Base-by-base conservation (phyloP, 1,284 basidiomycete genomes). In the Microbotryum violaceum region DNA sequence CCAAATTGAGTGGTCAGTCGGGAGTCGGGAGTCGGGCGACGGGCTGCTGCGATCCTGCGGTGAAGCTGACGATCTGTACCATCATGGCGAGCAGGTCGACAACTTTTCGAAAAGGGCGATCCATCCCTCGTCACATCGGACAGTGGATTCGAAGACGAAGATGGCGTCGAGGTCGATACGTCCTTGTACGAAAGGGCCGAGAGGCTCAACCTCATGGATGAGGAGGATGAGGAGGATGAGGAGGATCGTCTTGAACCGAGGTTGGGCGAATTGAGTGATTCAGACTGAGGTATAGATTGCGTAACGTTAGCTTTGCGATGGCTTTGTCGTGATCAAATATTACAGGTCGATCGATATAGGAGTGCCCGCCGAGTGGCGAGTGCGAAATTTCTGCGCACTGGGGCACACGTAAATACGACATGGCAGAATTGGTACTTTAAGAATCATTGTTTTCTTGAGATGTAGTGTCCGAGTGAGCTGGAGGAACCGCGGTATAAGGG, bases 141-240 rank as follows among this genome's bases (percentile, higher is more conserved):
- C 63, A 87, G 89, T 61, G 81, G 76, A 25, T 78, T 90, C 48
- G 76, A 46, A 6, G 64, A 93, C 74, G 91, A 94, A 73, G 91
- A 84, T 33, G 82, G 82, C 0, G 82, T 86, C 46, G 90, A 88
- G 37, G 88, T 94, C 56, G 91, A 94, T 74, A 75, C 89, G 72
- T 88, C 84, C 70, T 86, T 91, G 74, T 96, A 91, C 73, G 87
- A 91, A 66, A 81, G 91, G 65, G 81, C 46, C 81, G 85, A 63
- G 82, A 87, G 37, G 37, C 37, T 42, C 37, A 42, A 42, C 16
- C 37, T 42, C 37, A 42, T 14, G 54, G 81, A 86, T 56, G 82
- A 82, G 23, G 80, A 82, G 54, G 83, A 86, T 56, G 82, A 82
- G 23, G 80, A 82, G 54, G 83, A 83, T 54, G 82, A 82, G 45